Percentiles rank a stretch among this genome's conserved stretches.
phyloP scores from a whole-genome alignment of 306 rosid genomes.

The Chamaecrista fasciculata region DNA sequence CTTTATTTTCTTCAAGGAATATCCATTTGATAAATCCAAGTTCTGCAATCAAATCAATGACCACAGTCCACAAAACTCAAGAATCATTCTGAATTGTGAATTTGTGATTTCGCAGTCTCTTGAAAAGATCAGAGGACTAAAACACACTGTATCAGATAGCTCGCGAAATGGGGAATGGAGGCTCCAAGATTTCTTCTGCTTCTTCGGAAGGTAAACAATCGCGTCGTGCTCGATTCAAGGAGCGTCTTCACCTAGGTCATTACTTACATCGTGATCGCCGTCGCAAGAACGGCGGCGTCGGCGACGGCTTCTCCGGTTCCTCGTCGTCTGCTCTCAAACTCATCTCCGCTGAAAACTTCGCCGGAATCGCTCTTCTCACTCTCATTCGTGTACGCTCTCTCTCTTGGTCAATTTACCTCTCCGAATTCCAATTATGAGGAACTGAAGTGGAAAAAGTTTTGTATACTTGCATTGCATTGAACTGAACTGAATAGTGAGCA shows the following conservation, averaged over 20 bases:
- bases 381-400: constrained; percentile 47
- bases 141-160: not conserved
- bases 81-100: too few species aligned
- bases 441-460: not conserved
- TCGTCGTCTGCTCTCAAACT: constrained; percentile 36
- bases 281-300: constrained; percentile 4
- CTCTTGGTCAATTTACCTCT: not conserved
- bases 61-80: too few species aligned
- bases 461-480: not conserved
- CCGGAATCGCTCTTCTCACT: constrained; percentile 79
- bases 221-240: constrained; percentile 55
- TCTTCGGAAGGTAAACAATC: constrained; percentile 31
- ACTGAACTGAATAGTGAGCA: not conserved
- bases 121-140: too few species aligned
- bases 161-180: constrained; percentile 53
- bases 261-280: constrained; percentile 28
- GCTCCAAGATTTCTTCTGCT: constrained; percentile 39
- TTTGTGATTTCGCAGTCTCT: too few species aligned
- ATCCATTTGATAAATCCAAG: too few species aligned
- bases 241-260: constrained; percentile 41
- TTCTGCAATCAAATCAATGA: too few species aligned
- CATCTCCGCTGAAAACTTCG: constrained; percentile 49
- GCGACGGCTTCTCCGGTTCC: constrained; percentile 18
- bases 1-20: too few species aligned
- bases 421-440: not conserved